phyloP scores from a whole-genome alignment of 2,329 filamentous ascomycete species.

The Stenocarpella maydis region DNA sequence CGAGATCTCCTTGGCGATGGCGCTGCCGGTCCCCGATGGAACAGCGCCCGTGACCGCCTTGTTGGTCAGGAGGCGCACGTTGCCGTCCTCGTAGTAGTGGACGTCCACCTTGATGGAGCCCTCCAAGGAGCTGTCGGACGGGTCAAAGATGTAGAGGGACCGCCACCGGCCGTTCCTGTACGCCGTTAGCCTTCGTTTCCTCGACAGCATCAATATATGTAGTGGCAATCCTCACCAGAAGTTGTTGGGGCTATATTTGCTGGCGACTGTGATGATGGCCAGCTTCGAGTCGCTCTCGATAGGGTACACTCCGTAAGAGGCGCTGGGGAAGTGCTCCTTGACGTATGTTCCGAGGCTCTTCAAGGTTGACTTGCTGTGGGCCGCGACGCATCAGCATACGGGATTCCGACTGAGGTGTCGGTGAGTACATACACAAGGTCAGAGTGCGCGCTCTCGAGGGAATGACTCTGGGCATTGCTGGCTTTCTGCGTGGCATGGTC shows the following conservation, averaged over 20 bases:
- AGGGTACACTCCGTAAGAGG: slow-evolving; percentile 83
- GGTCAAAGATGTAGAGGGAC: slow-evolving; percentile 81
- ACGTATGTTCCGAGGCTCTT: slow-evolving; percentile 81
- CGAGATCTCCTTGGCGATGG: slow-evolving; percentile 81
- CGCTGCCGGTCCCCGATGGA: slow-evolving; percentile 69
- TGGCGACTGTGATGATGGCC: slow-evolving; percentile 86
- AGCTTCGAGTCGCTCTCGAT: slow-evolving; percentile 78
- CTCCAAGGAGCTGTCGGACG: slow-evolving; percentile 72
- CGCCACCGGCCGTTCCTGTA: slow-evolving; percentile 94
- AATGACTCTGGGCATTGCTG: slow-evolving; percentile 80
- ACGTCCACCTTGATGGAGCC: slow-evolving; percentile 93
- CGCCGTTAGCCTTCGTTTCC: slow-evolving; percentile 4
- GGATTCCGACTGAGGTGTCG: background rate
- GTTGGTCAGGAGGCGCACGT: slow-evolving; percentile 90
- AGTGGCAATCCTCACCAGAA: slow-evolving; percentile 73
- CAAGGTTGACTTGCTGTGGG: slow-evolving; percentile 77
- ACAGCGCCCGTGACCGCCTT: slow-evolving; percentile 74
- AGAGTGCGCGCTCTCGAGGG: slow-evolving; percentile 76
- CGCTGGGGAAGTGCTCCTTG: slow-evolving; percentile 86
- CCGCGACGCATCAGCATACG: slow-evolving; percentile 17
- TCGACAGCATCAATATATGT: too few relatives aligned
- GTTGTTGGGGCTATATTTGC: slow-evolving; percentile 98
- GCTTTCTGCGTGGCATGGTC: slow-evolving; percentile 87
- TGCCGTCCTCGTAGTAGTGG: slow-evolving; percentile 99
- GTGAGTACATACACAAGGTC: slow-evolving; percentile 75